A percentile compares a stretch with the other conserved stretches of the same genome.
These are phyloP conservation scores for Beauveria scarabaeidicola DNA, from an alignment of 2,329 filamentous ascomycete genomes.

Conservation along the genomic window DNA sequence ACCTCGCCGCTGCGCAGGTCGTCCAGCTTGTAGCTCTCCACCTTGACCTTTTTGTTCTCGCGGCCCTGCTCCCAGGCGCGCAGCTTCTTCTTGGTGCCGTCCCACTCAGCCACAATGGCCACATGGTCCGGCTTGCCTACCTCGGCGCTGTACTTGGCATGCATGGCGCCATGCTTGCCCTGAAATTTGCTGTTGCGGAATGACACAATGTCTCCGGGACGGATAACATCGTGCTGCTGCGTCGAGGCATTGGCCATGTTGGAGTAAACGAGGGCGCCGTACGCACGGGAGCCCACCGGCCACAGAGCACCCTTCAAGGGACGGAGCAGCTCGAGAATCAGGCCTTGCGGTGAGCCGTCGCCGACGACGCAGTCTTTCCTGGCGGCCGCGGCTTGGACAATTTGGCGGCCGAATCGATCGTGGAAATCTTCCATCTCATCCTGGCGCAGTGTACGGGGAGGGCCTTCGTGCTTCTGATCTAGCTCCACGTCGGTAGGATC, in stretches of 20 bases:
- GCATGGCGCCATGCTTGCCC: conserved; percentile 90
- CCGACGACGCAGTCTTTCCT: conserved; percentile 76
- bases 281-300: conserved; percentile 81
- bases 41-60: conserved; percentile 86
- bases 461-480: conserved; percentile 79
- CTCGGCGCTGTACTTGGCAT: conserved; percentile 83
- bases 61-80: conserved; percentile 90
- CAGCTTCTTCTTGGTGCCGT: conserved; percentile 97
- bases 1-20: conserved; percentile 91
- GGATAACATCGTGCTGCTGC: conserved; percentile 84
- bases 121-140: conserved; percentile 87
- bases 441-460: conserved; percentile 73
- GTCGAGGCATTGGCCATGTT: conserved; percentile 93
- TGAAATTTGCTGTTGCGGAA: conserved; percentile 92
- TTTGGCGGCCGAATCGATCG: conserved; percentile 68
- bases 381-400: conserved; percentile 59
- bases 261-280: conserved; percentile 85
- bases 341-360: conserved; percentile 69
- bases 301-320: conserved; percentile 65
- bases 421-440: conserved; percentile 89
- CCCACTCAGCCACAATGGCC: conserved; percentile 89
- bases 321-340: conserved; percentile 72
- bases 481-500: conserved; percentile 65
- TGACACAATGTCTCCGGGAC: conserved; percentile 83
- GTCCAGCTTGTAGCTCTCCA: conserved; percentile 89